phyloP scores from a whole-genome alignment of 176 grass and related monocot species.

The Oryza rufipogon region DNA sequence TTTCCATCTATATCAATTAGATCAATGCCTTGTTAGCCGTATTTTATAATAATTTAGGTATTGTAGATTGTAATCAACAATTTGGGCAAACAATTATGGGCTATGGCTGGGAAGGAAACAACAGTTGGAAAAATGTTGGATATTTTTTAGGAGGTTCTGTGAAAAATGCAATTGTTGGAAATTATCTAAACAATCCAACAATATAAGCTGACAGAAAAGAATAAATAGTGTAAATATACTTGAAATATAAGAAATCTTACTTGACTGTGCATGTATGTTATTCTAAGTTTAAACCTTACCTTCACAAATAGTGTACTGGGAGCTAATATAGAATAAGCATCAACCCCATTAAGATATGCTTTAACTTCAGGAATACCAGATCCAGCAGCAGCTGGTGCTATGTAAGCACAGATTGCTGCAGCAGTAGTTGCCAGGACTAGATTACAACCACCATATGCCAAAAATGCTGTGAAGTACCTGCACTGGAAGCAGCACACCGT shows the following conservation, averaged over 20 bases:
- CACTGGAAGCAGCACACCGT: constrained; percentile 62
- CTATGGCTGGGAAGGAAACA: neutral
- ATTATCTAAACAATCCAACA: neutral
- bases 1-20: neutral
- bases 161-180: constrained; percentile 10
- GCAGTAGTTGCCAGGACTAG: constrained; percentile 64
- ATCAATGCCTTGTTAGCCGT: neutral
- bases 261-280: neutral
- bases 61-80: neutral
- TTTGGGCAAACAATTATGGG: neutral
- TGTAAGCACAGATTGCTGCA: constrained; percentile 85
- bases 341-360: constrained; percentile 97
- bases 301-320: constrained; percentile 96
- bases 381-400: constrained; percentile 95
- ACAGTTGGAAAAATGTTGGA: neutral
- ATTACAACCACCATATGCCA: constrained; percentile 72
- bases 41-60: neutral
- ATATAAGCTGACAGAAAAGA: neutral
- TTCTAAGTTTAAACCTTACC: constrained; percentile 43
- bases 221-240: neutral
- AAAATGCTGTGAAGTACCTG: constrained; percentile 90
- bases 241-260: neutral
- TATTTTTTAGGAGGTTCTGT: neutral
- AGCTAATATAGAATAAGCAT: constrained; percentile 92
- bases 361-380: constrained; percentile 99